Base-by-base conservation (phyloP, 257 asterid species). In the Mentha longifolia region DNA sequence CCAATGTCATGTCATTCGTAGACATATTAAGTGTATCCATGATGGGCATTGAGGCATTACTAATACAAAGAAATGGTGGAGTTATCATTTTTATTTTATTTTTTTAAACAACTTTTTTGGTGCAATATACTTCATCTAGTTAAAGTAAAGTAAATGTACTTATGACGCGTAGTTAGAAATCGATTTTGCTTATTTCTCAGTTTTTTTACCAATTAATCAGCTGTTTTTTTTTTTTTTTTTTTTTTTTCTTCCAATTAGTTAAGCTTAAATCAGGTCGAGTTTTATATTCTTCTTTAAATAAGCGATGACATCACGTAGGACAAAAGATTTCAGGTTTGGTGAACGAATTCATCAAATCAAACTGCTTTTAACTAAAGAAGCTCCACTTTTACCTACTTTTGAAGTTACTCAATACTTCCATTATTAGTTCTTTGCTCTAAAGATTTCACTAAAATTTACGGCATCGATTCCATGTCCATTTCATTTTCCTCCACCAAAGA, bases 351-450 rank as follows among this genome's bases (percentile, higher is more conserved):
- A 71, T 49, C 65, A 58, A 17, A 51, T 64, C 42, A 4, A 49
- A 56, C 37, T 63, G 43, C 74, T 39, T 60, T 33, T 49, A 65
- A 56, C 66, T 15, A 31, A 47, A 28, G 54, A 17, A 65, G 49
- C 33, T 30, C 2, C 3, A 52, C 11, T 20, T 35, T 16, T 25
- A 59, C 65, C 33, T 9, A 28, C 52, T 30, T 30, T 63, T 19
- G 37, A 55, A 70, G 64, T 31, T 25, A 71, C 50, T 49, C 70
- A 15, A 45, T 65, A 52, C 64, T n/a, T 70, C 66, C 50, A 56
- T 57, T 35, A 56, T 55, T n/a, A 70, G 25, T 47, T 69, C 70
- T 76, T 77, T 65, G 70, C 74, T 16, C 37, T 47, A 39, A 71
- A 71, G 77, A 58, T 71, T 62, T 61, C 43, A 16, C 6, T 45